Percentiles rank a stretch among this genome's conserved stretches.
Conservation (phyloP, 2,329 filamentous ascomycete genomes). For the Paecilomyces niveus region DNA sequence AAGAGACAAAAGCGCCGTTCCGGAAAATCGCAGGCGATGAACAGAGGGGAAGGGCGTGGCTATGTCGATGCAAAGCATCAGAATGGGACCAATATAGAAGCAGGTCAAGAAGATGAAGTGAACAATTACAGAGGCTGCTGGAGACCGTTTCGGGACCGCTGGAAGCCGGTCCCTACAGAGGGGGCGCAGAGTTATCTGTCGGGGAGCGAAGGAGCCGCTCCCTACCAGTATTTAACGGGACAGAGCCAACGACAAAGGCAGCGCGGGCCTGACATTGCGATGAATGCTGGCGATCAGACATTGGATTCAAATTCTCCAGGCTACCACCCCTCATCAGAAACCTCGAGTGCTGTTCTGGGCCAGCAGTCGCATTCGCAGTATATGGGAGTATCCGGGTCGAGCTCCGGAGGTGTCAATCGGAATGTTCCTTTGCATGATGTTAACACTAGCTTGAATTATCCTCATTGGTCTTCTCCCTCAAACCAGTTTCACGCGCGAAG, state of each 20-base stretch:
- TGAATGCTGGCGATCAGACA: background rate
- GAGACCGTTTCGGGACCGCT: constrained; percentile 14
- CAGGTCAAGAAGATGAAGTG: background rate
- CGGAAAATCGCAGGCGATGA: background rate
- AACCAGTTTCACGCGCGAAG: background rate
- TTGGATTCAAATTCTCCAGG: background rate
- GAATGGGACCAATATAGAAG: background rate
- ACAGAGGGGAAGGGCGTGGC: background rate
- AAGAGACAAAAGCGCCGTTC: constrained; percentile 2
- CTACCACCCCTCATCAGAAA: background rate
- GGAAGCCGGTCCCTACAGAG: constrained; percentile 3
- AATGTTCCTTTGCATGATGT: background rate
- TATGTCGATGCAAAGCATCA: background rate
- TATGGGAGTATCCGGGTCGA: background rate
- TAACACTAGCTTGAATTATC: background rate
- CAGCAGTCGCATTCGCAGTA: background rate
- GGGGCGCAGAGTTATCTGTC: background rate
- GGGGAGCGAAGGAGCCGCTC: background rate
- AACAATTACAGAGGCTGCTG: constrained; percentile 6
- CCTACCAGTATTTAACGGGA: background rate
- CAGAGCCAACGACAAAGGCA: background rate
- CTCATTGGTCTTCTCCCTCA: background rate
- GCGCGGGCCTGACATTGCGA: background rate
- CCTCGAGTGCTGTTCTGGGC: background rate
- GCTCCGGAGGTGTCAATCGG: background rate